Evolutionary conservation across 2,329 filamentous ascomycete genomes (phyloP).

Genomic region (Cladosporium sp.): DNA sequence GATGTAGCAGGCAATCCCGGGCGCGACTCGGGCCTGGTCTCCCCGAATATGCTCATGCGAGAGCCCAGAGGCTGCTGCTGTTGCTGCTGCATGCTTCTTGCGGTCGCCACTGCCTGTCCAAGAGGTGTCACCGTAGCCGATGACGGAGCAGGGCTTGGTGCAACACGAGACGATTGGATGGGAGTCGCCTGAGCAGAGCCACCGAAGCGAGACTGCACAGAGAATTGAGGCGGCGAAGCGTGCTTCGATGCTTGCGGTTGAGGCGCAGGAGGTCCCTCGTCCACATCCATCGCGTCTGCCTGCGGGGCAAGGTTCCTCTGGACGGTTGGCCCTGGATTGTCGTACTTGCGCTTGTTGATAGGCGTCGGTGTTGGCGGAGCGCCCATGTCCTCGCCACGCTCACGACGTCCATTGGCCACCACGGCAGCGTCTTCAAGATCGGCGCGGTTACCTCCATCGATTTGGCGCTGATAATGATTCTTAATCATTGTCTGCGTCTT

Average conservation of each 20-base stretch:
- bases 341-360: constrained; percentile 42
- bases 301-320: constrained; percentile 41
- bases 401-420: constrained; percentile 37
- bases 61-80: constrained; percentile 25
- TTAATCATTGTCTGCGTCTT: constrained; percentile 83
- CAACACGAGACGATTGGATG: constrained; percentile 22
- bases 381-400: constrained; percentile 41
- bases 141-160: constrained; percentile 23
- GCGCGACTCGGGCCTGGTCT: constrained; percentile 25
- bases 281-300: constrained; percentile 34
- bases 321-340: constrained; percentile 33
- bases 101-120: constrained; percentile 21
- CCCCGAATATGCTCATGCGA: constrained; percentile 27
- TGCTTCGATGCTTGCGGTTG: constrained; percentile 27
- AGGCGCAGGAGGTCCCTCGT: constrained; percentile 29
- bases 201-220: constrained; percentile 22
- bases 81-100: constrained; percentile 5
- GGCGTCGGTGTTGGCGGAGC: constrained; percentile 45
- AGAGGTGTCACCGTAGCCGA: constrained; percentile 16
- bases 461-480: constrained; percentile 44
- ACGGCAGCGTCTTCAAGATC: constrained; percentile 38
- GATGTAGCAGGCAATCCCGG: constrained; percentile 15
- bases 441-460: constrained; percentile 36
- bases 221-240: constrained; percentile 31
- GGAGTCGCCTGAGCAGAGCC: constrained; percentile 28